Conservation (phyloP, 139 green algal species). For the Ettlia oleoabundans region DNA sequence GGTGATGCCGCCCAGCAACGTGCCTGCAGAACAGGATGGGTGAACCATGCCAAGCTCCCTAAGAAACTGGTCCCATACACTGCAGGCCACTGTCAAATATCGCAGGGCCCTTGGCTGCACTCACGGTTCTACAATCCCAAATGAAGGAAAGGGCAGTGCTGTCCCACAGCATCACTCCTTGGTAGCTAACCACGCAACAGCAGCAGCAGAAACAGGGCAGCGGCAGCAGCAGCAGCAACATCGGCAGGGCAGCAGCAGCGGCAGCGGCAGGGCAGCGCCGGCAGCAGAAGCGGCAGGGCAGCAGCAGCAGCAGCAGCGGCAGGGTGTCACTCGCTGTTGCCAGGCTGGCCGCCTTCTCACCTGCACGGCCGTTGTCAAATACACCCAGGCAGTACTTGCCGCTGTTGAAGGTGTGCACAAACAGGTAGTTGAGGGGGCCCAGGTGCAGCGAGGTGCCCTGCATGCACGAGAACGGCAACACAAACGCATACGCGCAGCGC, state of each 20-base stretch:
- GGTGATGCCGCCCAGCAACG: constrained; percentile 87
- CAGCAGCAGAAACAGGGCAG: background rate
- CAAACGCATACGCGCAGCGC: background rate
- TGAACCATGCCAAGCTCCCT: no score
- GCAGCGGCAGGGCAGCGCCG: background rate
- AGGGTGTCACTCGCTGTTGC: background rate
- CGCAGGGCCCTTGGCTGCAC: no score
- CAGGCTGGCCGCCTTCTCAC: background rate
- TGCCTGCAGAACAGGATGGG: constrained; percentile 50
- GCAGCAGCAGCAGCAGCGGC: background rate
- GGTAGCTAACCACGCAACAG: background rate
- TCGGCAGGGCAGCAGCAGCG: background rate
- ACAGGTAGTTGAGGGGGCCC: constrained; percentile 89
- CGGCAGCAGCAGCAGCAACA: background rate
- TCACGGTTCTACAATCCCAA: no score
- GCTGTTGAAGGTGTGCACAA: constrained; percentile 65
- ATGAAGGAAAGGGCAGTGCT: no score
- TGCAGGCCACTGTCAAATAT: no score
- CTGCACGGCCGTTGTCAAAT: constrained; percentile 82
- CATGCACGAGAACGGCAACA: background rate
- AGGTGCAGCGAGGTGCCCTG: constrained; percentile 54
- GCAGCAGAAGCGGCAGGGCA: background rate
- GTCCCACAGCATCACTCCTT: no score
- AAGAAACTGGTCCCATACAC: no score
- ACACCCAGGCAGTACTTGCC: constrained; percentile 91